Evolutionary conservation across 2,329 filamentous ascomycete genomes (phyloP), one percentile per base, ranked within the genome.

Genomic region (Daldinia sp.): DNA sequence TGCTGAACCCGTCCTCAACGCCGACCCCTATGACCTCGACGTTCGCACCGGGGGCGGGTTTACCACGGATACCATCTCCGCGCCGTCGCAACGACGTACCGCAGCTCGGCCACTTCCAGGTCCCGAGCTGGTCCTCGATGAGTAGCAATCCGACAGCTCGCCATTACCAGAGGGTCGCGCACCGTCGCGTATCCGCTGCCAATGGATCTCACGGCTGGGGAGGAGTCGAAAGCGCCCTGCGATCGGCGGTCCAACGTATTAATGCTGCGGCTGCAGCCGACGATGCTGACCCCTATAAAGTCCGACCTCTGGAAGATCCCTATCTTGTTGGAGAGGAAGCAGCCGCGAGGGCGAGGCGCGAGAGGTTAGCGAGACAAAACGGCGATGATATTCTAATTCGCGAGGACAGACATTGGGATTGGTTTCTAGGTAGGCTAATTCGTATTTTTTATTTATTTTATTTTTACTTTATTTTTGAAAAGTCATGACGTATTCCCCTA

Each of bases 241-340:
- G 73, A 34, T 60, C 68, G 10, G 72, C 70, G 7, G 35, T 75
- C 27, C 68, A 64, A 32, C 68, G 72, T 43, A 61, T 73, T 27
- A 61, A 68, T 9, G 66, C 70, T 10, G 63, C 61, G 1, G 59
- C 64, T 10, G 55, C 37, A 6, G 61, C 60, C 27, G 68, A 61
- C 6, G 59, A 60, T n/a, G 63, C 58, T 8, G 67, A 68, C 39
- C 41, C 57, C 1, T 68, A 67, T 19, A 75, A 75, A 32, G 41
- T 79, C 35, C 79, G 82, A 5, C 87, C 86, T 2, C 79, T 88
- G 15, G 89, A 91, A 75, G 89, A 91, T 67, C 88, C 88, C 0
- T 83, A 88, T 58, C 78, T 91, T 8, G 89, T 91, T 1, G 89
- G 89, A 30, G 87, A 90, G 76, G 82, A 82, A 51, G 88, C 87